Conservation (phyloP, 345 rosid genomes). For the Lepidium sativum region DNA sequence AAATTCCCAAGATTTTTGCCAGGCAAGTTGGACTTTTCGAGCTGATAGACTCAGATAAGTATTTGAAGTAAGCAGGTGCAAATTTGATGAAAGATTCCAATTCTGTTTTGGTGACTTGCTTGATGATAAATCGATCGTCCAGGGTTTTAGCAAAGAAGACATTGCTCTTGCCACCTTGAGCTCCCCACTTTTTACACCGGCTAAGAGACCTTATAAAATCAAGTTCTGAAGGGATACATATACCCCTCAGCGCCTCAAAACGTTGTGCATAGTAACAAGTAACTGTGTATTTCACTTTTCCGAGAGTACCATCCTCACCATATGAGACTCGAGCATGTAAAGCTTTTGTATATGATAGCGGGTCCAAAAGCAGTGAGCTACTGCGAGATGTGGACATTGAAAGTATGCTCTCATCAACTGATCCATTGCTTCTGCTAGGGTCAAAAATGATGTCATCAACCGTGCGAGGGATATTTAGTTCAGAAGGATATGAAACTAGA, state of each 20-base stretch:
- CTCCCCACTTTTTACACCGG: slow-evolving; percentile 98
- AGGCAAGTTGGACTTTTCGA: slow-evolving; percentile 90
- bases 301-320: slow-evolving; percentile 56
- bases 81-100: slow-evolving; percentile 87
- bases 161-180: slow-evolving; percentile 99
- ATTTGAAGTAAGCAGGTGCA: slow-evolving; percentile 77
- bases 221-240: slow-evolving; percentile 80
- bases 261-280: slow-evolving; percentile 77
- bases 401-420: slow-evolving; percentile 48
- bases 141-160: slow-evolving; percentile 96
- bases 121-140: slow-evolving; percentile 90
- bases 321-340: slow-evolving; percentile 70
- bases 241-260: slow-evolving; percentile 77
- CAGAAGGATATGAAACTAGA: slow-evolving; percentile 42
- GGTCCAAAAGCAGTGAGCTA: slow-evolving; percentile 55
- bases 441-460: slow-evolving; percentile 47
- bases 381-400: slow-evolving; percentile 52
- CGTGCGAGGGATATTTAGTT: slow-evolving; percentile 34
- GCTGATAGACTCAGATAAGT: slow-evolving; percentile 71
- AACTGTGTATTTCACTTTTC: slow-evolving; percentile 70
- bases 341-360: slow-evolving; percentile 50
- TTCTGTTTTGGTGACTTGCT: slow-evolving; percentile 97
- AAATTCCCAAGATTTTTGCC: slow-evolving; percentile 92
- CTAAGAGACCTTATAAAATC: slow-evolving; percentile 90
- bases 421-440: slow-evolving; percentile 45